Evolutionary conservation across 768 basidiomycete genomes (phyloP).

Genomic region (Gelatoporia subvermispora): DNA sequence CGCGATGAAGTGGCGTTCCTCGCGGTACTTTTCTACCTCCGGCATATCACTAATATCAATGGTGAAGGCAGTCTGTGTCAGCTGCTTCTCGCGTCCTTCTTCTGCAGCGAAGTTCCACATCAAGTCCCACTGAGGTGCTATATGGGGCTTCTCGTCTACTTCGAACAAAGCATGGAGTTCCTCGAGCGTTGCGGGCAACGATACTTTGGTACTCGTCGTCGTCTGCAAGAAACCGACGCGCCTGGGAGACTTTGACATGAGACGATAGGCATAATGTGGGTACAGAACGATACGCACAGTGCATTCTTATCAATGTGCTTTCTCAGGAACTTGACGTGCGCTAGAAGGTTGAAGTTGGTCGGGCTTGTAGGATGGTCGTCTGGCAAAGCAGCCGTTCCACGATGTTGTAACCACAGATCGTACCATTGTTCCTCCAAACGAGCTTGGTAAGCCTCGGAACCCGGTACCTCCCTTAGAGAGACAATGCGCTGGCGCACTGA

Average conservation of each 20-base stretch:
- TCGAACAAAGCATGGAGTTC: slow-evolving; percentile 44
- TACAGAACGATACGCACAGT: slow-evolving; percentile 56
- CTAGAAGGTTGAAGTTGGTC: slow-evolving; percentile 72
- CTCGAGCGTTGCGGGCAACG: slow-evolving; percentile 41
- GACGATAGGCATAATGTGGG: too few relatives aligned
- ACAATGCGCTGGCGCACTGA: slow-evolving; percentile 66
- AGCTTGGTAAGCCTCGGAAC: slow-evolving; percentile 69
- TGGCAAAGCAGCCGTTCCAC: slow-evolving; percentile 60
- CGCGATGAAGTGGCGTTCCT: slow-evolving; percentile 47
- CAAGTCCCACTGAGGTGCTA: slow-evolving; percentile 59
- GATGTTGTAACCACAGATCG: slow-evolving; percentile 67
- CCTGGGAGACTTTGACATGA: slow-evolving; percentile 30
- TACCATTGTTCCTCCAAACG: slow-evolving; percentile 82
- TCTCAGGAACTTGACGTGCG: slow-evolving; percentile 80
- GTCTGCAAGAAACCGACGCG: slow-evolving; percentile 58
- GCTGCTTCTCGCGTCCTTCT: slow-evolving; percentile 68
- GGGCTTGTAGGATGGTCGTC: slow-evolving; percentile 67
- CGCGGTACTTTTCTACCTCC: slow-evolving; percentile 15
- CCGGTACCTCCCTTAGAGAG: slow-evolving; percentile 54
- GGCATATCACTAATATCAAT: slow-evolving; percentile 37
- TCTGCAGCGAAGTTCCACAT: slow-evolving; percentile 70
- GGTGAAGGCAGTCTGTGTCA: slow-evolving; percentile 54
- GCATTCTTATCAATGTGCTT: slow-evolving; percentile 81
- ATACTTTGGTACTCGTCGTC: slow-evolving; percentile 27
- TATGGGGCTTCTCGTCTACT: slow-evolving; percentile 39